Evolutionary conservation across 441 rosid genomes (phyloP).

Genomic region (Gossypium armourianum): DNA sequence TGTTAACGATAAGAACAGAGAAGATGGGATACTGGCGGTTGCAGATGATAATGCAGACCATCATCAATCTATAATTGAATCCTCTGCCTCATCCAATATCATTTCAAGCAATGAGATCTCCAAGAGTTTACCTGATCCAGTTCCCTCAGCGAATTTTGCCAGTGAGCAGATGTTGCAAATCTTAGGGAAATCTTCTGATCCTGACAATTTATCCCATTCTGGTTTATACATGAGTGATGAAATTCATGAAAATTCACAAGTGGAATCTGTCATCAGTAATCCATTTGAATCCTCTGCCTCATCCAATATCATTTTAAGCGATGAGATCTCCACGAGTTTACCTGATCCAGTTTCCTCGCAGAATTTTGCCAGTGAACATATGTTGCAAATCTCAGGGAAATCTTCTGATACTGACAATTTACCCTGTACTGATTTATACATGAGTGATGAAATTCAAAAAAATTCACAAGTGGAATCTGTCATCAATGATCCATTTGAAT

Average conservation of each 20-base stretch:
- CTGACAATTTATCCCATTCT: conserved; percentile 21
- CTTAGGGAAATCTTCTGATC: conserved; percentile 26
- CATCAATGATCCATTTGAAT: conserved; percentile 20
- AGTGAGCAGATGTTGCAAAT: conserved; percentile 7
- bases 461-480: conserved; percentile 24
- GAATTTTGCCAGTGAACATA: background rate
- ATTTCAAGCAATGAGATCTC: conserved; percentile 16
- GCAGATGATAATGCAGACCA: conserved; percentile 17
- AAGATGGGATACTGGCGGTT: conserved; percentile 19
- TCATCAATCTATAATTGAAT: conserved; percentile 20
- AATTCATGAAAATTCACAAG: conserved; percentile 22
- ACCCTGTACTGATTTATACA: conserved; percentile 19
- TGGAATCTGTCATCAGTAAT: conserved; percentile 21
- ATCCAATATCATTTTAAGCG: conserved; percentile 16
- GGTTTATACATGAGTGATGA: conserved; percentile 22
- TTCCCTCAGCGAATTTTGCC: background rate
- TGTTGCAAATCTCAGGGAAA: conserved; percentile 18
- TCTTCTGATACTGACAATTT: conserved; percentile 27
- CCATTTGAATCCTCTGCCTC: conserved; percentile 25
- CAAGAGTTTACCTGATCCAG: conserved; percentile 18
- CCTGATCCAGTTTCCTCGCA: conserved; percentile 12
- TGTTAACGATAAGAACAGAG: conserved; percentile 21
- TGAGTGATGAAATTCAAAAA: conserved; percentile 23
- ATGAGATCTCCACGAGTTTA: conserved; percentile 17
- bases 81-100: conserved; percentile 23